phyloP scores from a whole-genome alignment of 192 early-diverging fungal genomes.

The Podila horticola region DNA sequence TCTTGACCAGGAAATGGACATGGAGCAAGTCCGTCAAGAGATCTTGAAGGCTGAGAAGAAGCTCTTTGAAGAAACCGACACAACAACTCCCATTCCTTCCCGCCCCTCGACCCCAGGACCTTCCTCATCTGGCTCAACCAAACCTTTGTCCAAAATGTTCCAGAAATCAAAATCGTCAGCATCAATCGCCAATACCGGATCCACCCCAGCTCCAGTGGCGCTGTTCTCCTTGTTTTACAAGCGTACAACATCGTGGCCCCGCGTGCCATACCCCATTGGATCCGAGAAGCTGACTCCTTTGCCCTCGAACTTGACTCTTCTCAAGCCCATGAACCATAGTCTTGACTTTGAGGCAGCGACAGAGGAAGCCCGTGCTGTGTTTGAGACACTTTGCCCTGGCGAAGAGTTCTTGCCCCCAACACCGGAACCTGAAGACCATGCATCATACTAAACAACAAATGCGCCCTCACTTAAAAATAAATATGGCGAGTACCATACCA shows the following conservation, averaged over 20 bases:
- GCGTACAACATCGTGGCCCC: conserved; percentile 38
- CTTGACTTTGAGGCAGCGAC: conserved; percentile 60
- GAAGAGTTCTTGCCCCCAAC: conserved; percentile 61
- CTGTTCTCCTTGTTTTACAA: conserved; percentile 59
- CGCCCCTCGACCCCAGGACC: conserved; percentile 33
- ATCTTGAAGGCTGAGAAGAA: conserved; percentile 41
- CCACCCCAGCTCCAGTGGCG: conserved; percentile 27
- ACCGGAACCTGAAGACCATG: conserved; percentile 52
- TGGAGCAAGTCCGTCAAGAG: conserved; percentile 44
- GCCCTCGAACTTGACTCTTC: conserved; percentile 57
- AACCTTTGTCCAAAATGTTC: conserved; percentile 25
- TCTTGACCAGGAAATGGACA: conserved; percentile 48
- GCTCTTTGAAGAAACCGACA: conserved; percentile 29
- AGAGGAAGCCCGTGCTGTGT: conserved; percentile 54
- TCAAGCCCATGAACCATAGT: conserved; percentile 53
- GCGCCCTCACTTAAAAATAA: neutral
- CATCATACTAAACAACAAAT: conserved; percentile 9
- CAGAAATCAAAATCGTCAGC: conserved; percentile 33
- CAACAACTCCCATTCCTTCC: conserved; percentile 24
- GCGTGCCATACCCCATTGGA: conserved; percentile 34
- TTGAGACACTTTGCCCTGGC: conserved; percentile 48
- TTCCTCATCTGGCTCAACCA: conserved; percentile 4
- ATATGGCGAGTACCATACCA: too few species aligned
- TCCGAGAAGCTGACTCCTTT: conserved; percentile 38
- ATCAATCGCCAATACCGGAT: neutral